Base-by-base conservation (phyloP, 2,329 filamentous ascomycete genomes). In the Epichloe gansuensis region DNA sequence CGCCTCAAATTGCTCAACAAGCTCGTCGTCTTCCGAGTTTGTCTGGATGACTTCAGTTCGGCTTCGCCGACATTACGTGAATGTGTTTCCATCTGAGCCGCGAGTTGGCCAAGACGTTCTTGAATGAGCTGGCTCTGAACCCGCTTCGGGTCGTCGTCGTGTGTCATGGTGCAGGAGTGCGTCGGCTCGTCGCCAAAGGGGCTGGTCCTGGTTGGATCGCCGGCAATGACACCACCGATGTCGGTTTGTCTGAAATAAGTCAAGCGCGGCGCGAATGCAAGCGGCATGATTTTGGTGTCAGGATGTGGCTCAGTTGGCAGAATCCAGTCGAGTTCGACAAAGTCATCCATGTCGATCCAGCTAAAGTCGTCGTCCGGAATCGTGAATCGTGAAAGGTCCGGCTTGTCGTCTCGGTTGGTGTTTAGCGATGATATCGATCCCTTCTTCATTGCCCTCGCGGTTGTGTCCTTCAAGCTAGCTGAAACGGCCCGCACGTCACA, bases 291-390 rank as follows among this genome's bases (percentile, higher is more conserved):
- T 67, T 93, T 91, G 0, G 91, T 97, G 59, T 94, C 86, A 0
- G 91, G 91, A 59, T 95, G 94, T 35, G 86, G 82, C 63, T 95
- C 88, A 13, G 88, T 86, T 0, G 91, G 91, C 25, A 96, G 71
- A 51, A 95, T 91, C 91, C 91, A 97, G 65, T 96, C 94, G 23
- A 98, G 73, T 67, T 98, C 93, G 34, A 98, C 91, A 68, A 98
- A 98, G 65, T 98, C 93, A 64, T 98, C 93, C 90, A 98, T 97
- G 63, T 98, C 93, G 57, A 98, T 91, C 93, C 93, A 98, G 52
- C 85, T 90, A 59, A 90, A 83, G 63, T 98, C 93, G 52, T 94
- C 88, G 65, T 98, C 93, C 0, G 93, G 91, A 48, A 98, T 98
- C 0, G 85, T 91, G 65, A 98, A 98, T 51, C 86, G 85, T 0